These are phyloP conservation scores for Magnolia changhungtana DNA, from an alignment of 164 flowering plant genomes.

Conservation along the genomic window DNA sequence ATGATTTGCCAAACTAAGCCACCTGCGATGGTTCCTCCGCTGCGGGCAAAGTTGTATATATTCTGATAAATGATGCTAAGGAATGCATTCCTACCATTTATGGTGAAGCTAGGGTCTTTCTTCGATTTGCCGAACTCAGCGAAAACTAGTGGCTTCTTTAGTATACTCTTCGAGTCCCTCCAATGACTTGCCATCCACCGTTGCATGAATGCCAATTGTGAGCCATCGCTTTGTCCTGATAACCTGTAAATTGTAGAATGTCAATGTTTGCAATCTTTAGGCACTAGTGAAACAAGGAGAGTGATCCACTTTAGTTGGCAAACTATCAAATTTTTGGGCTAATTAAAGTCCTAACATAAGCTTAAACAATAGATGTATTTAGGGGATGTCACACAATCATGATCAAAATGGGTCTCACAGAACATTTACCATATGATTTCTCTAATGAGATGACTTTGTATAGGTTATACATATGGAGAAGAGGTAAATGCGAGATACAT, in stretches of 20 bases:
- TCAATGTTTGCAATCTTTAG: too few relatives aligned
- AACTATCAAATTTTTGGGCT: too few relatives aligned
- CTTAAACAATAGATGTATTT: too few relatives aligned
- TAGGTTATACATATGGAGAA: too few relatives aligned
- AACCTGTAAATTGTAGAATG: conserved; percentile 17
- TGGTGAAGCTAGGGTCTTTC: conserved; percentile 2
- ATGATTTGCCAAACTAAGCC: conserved; percentile 30
- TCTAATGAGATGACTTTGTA: too few relatives aligned
- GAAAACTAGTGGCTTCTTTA: conserved; percentile 29
- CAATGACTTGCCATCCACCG: conserved; percentile 30
- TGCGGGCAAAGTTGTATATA: conserved; percentile 23
- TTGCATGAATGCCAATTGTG: conserved; percentile 20
- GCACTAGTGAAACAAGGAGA: too few relatives aligned
- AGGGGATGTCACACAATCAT: too few relatives aligned
- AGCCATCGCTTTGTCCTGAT: conserved; percentile 13
- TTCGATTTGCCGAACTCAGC: conserved; percentile 17
- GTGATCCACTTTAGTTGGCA: too few relatives aligned
- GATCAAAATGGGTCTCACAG: too few relatives aligned
- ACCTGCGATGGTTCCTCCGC: conserved; percentile 11
- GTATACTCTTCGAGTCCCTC: conserved; percentile 21
- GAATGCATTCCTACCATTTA: conserved; percentile 10
- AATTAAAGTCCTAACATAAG: too few relatives aligned
- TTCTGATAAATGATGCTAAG: conserved; percentile 16
- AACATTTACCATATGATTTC: too few relatives aligned
- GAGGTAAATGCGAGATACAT: too few relatives aligned